A percentile compares a stretch with the other conserved stretches of the same genome.
Conservation (phyloP, 2,329 filamentous ascomycete genomes). For the Sporothrix brunneoviolacea region DNA sequence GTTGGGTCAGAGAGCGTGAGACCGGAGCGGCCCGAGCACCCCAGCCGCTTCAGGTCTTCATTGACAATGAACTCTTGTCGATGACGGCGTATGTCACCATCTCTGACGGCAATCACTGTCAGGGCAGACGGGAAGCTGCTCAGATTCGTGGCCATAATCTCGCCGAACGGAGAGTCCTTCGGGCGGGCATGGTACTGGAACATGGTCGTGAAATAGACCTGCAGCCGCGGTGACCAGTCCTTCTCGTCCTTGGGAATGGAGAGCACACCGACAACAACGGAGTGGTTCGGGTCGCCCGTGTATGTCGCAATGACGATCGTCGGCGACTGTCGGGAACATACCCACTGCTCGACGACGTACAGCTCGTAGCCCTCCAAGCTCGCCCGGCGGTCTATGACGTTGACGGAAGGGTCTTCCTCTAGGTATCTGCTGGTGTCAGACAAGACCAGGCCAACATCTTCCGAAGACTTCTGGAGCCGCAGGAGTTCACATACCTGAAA, state of each 20-base stretch:
- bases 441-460: too few relatives aligned
- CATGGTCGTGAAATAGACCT: conserved; percentile 79
- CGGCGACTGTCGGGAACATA: conserved; percentile 81
- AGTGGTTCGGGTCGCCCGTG: conserved; percentile 76
- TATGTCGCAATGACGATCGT: conserved; percentile 91
- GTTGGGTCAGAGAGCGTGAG: conserved; percentile 73
- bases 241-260: conserved; percentile 74
- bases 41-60: conserved; percentile 84
- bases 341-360: conserved; percentile 97
- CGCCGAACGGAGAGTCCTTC: conserved; percentile 74
- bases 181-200: conserved; percentile 78
- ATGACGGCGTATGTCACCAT: conserved; percentile 75
- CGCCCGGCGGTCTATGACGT: conserved; percentile 64
- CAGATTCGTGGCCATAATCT: conserved; percentile 89
- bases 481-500: conserved; percentile 46
- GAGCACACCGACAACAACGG: conserved; percentile 71
- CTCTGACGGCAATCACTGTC: conserved; percentile 84
- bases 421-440: conserved; percentile 53
- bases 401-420: conserved; percentile 73
- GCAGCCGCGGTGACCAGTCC: conserved; percentile 71
- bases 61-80: conserved; percentile 86
- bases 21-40: conserved; percentile 83
- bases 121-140: conserved; percentile 86
- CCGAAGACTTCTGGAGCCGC: too few relatives aligned
- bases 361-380: conserved; percentile 78